These are phyloP conservation scores for Penicillium atrosanguineum DNA, from an alignment of 495 filamentous ascomycete genomes.

Conservation along the genomic window DNA sequence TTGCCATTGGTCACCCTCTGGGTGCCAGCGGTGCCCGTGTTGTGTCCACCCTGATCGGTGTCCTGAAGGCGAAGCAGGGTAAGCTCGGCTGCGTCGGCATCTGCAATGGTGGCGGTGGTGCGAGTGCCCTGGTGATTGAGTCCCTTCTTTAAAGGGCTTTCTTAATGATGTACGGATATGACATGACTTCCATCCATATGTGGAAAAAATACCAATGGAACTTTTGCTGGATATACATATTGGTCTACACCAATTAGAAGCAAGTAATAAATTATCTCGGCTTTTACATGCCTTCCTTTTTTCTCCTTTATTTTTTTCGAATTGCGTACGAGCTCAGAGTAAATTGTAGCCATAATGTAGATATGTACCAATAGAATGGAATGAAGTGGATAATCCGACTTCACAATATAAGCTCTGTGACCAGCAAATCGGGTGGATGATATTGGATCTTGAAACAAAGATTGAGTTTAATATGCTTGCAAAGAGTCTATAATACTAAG, in stretches of 20 bases:
- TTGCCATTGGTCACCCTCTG: constrained; percentile 92
- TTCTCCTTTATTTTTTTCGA: too few relatives aligned
- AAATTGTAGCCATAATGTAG: not conserved
- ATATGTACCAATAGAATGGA: not conserved
- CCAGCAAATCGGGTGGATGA: not conserved
- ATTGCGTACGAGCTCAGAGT: not conserved
- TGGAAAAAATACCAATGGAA: constrained; percentile 10
- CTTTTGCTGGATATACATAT: constrained; percentile 15
- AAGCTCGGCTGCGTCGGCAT: constrained; percentile 95
- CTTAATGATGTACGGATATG: constrained; percentile 29
- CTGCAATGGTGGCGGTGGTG: constrained; percentile 96
- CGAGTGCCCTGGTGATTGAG: constrained; percentile 88
- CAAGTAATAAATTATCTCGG: not conserved
- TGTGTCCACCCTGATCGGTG: constrained; percentile 83
- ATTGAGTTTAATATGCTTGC: not conserved
- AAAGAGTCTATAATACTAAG: not conserved
- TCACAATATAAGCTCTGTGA: not conserved
- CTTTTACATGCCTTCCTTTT: not conserved
- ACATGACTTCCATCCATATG: constrained; percentile 19
- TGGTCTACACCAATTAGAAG: not conserved
- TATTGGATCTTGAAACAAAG: not conserved
- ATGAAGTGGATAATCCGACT: not conserved
- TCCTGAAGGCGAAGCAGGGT: constrained; percentile 82
- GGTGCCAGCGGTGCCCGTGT: constrained; percentile 93
- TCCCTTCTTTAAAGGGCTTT: constrained; percentile 32